Conservation (phyloP, 2,329 filamentous ascomycete genomes). For the Talaromyces verruculosus region DNA sequence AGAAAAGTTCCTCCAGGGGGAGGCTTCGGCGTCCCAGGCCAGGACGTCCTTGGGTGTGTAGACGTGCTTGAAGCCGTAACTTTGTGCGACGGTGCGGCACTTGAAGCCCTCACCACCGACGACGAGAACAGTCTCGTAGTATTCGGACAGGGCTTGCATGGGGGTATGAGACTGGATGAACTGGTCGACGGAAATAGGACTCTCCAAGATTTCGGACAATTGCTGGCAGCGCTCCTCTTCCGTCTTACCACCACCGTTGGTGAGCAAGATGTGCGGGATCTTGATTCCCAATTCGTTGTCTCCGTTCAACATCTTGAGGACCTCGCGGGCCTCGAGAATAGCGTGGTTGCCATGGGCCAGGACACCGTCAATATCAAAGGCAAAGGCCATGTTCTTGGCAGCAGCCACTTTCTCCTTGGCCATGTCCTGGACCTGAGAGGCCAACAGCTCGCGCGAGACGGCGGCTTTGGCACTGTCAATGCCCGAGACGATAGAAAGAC, state of each 20-base stretch:
- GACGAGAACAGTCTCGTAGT: constrained; percentile 74
- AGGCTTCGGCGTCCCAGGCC: constrained; percentile 67
- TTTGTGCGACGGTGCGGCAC: constrained; percentile 70
- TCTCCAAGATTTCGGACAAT: constrained; percentile 64
- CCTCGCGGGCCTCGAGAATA: constrained; percentile 66
- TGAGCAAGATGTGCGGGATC: constrained; percentile 73
- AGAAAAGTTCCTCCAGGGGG: constrained; percentile 67
- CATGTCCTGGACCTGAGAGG: constrained; percentile 68
- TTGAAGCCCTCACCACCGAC: constrained; percentile 74
- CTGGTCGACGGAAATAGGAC: constrained; percentile 67
- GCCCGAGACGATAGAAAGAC: constrained; percentile 60
- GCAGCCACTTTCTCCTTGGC: constrained; percentile 63
- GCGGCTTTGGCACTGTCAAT: constrained; percentile 55
- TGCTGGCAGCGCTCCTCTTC: constrained; percentile 65
- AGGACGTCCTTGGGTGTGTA: constrained; percentile 72
- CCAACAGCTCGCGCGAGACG: constrained; percentile 64
- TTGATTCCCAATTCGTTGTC: constrained; percentile 77
- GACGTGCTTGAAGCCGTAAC: constrained; percentile 72
- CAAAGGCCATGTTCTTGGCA: constrained; percentile 79
- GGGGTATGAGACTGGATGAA: constrained; percentile 78
- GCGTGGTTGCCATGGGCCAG: constrained; percentile 70
- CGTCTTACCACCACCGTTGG: constrained; percentile 72
- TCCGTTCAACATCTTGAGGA: constrained; percentile 69
- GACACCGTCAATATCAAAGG: constrained; percentile 69
- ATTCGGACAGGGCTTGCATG: constrained; percentile 72